A percentile compares a stretch with the other conserved stretches of the same genome.
These are phyloP conservation scores for Amaranthus cruentus DNA, from an alignment of 148 eudicot species.

Conservation along the genomic window DNA sequence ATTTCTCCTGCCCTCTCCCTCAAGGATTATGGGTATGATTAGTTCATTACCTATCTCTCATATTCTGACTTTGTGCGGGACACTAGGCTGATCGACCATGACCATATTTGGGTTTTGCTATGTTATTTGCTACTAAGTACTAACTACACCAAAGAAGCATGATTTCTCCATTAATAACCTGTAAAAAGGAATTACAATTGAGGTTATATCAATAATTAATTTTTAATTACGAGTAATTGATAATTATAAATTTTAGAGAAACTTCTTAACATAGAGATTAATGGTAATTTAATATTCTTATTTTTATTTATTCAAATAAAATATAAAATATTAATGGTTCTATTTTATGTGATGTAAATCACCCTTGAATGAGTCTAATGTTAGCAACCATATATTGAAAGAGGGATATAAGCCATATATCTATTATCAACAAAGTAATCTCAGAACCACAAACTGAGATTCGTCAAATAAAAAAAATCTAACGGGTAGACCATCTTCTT, in stretches of 20 bases:
- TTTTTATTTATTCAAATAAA: not conserved
- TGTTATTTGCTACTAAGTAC: not conserved
- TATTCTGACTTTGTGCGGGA: no score
- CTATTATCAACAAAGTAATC: not conserved
- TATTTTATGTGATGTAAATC: not conserved
- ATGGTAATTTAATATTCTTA: not conserved
- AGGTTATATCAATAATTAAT: not conserved
- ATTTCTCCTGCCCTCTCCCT: no score
- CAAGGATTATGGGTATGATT: no score
- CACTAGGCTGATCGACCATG: no score
- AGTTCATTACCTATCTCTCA: no score
- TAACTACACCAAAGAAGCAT: not conserved
- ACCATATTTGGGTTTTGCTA: not conserved
- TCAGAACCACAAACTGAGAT: slow-evolving; percentile 11
- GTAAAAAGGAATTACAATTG: not conserved
- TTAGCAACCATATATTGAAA: not conserved
- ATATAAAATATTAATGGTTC: not conserved
- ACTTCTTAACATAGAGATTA: no score
- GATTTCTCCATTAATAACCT: not conserved
- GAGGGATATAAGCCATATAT: not conserved
- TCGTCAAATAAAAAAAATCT: not conserved
- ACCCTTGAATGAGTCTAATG: not conserved
- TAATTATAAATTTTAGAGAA: not conserved
- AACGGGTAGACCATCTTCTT: not conserved
- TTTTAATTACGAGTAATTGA: not conserved